A percentile compares a stretch with the other conserved stretches of the same genome.
phyloP scores from a whole-genome alignment of 352 stramenopile species.

The Pythium rishiriense region DNA sequence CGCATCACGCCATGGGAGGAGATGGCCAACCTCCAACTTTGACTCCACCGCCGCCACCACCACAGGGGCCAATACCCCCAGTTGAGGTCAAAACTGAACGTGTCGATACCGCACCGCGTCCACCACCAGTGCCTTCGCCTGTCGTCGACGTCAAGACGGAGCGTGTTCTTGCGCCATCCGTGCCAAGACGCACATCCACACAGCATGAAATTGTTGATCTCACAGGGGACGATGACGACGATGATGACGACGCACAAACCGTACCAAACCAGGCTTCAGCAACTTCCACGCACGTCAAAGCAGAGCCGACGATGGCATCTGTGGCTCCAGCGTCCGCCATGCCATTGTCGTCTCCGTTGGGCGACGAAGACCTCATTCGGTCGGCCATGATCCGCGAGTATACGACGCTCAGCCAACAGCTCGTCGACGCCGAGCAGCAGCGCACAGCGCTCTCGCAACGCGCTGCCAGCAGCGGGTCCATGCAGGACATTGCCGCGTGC shows the following conservation, averaged over 20 bases:
- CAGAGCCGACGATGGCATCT: not conserved
- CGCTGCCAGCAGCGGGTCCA: not conserved
- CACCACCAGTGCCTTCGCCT: not conserved
- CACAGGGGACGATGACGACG: conserved; percentile 31
- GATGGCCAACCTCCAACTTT: too few species aligned
- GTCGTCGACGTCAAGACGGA: not conserved
- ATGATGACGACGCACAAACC: conserved; percentile 5
- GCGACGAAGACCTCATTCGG: conserved; percentile 55
- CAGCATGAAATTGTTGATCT: conserved; percentile 29
- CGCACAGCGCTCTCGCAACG: conserved; percentile 22
- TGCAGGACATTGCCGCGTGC: conserved; percentile 12
- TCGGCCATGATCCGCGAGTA: conserved; percentile 60
- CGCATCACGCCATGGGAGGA: not conserved
- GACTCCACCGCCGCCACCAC: too few species aligned
- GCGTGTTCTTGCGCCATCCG: not conserved
- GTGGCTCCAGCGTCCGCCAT: not conserved
- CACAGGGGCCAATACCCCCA: not conserved
- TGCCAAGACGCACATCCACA: not conserved
- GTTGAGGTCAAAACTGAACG: not conserved
- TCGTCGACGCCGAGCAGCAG: conserved; percentile 51
- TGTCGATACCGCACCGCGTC: too few species aligned
- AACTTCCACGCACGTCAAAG: not conserved
- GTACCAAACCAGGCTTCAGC: not conserved
- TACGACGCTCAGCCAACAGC: conserved; percentile 45
- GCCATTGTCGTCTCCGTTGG: conserved; percentile 1